A percentile compares a stretch with the other conserved stretches of the same genome.
Conservation (phyloP, 148 eudicot genomes). For the Chenopodium berlandieri region DNA sequence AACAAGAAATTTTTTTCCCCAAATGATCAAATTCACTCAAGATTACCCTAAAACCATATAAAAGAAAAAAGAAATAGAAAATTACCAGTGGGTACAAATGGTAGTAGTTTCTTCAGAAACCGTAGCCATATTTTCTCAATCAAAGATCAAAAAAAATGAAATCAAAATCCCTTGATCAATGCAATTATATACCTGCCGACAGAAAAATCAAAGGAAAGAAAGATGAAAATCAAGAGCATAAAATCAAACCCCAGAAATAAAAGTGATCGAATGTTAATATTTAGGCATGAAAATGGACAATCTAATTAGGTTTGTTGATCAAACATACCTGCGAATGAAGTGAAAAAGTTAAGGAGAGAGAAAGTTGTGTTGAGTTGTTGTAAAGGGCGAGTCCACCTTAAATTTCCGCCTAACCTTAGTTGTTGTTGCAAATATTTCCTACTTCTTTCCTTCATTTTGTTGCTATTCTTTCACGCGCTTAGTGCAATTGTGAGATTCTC, state of each 20-base stretch:
- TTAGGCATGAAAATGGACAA: background rate
- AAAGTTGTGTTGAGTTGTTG: background rate
- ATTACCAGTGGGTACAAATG: conserved; percentile 72
- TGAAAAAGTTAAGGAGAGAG: background rate
- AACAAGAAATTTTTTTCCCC: background rate
- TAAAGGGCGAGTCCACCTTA: background rate
- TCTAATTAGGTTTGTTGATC: background rate
- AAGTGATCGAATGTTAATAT: background rate
- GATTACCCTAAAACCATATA: no score
- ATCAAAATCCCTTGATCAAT: conserved; percentile 9
- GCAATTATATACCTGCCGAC: conserved; percentile 21
- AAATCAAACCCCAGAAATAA: background rate
- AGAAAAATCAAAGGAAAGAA: background rate
- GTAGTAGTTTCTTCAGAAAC: conserved; percentile 46
- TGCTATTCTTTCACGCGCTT: background rate
- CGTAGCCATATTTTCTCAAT: conserved; percentile 45
- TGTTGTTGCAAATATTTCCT: conserved; percentile 4
- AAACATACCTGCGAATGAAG: background rate
- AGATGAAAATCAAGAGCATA: background rate
- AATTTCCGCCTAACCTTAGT: conserved; percentile 13
- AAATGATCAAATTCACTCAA: conserved; percentile 11
- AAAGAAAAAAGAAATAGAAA: background rate
- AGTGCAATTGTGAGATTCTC: background rate
- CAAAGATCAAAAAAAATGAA: conserved; percentile 1
- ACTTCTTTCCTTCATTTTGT: background rate